Conservation (phyloP, 768 basidiomycete genomes). For the Naganishia kalamii region DNA sequence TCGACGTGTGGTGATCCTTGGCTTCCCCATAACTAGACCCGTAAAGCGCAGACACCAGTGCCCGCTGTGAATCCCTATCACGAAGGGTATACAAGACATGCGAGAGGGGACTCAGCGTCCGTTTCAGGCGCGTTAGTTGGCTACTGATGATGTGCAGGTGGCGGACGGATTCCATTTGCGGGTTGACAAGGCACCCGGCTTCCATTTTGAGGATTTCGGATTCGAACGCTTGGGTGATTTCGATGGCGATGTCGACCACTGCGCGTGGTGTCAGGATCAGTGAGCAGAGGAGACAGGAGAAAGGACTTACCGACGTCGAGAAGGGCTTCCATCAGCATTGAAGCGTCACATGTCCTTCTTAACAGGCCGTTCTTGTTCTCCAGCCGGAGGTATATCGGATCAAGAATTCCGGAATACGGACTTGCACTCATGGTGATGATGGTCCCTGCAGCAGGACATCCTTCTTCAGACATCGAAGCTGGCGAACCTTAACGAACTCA, state of each 20-base stretch:
- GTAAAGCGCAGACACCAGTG: conserved; percentile 29
- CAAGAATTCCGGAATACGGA: conserved; percentile 33
- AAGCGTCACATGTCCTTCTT: conserved; percentile 40
- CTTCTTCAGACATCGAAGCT: no score
- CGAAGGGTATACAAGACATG: conserved; percentile 41
- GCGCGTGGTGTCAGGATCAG: neutral
- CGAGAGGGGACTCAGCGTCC: conserved; percentile 39
- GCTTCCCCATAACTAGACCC: conserved; percentile 4
- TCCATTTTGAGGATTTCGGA: conserved; percentile 44
- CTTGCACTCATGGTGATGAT: conserved; percentile 37
- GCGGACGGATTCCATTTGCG: conserved; percentile 42
- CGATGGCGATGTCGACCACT: conserved; percentile 40
- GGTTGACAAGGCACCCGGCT: conserved; percentile 42
- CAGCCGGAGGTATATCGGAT: conserved; percentile 41
- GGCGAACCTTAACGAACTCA: conserved; percentile 26
- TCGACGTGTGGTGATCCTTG: conserved; percentile 10
- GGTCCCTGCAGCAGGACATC: conserved; percentile 27
- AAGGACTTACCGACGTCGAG: conserved; percentile 39
- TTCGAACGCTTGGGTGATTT: conserved; percentile 45
- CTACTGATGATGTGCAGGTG: conserved; percentile 45
- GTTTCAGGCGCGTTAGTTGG: conserved; percentile 42
- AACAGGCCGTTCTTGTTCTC: conserved; percentile 41
- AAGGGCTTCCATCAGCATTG: conserved; percentile 44
- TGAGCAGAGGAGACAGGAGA: neutral
- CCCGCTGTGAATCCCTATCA: conserved; percentile 40